phyloP scores from a whole-genome alignment of 768 basidiomycete species.

The Nidularia sp. region DNA sequence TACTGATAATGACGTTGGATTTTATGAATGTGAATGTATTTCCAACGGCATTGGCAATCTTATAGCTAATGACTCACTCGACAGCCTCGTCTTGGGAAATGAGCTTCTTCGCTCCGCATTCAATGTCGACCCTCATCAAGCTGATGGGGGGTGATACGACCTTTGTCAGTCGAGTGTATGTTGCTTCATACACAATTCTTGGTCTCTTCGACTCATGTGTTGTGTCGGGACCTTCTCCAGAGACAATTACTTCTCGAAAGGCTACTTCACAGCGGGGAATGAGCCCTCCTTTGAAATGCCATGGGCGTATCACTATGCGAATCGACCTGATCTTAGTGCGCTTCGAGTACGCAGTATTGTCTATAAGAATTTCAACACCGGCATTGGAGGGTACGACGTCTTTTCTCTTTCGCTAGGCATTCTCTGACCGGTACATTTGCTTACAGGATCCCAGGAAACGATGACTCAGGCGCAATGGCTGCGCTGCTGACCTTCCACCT shows the following conservation, averaged over 20 bases:
- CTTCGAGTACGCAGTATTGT: constrained; percentile 39
- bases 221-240: constrained; percentile 14
- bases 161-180: constrained; percentile 36
- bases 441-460: constrained; percentile 45
- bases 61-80: background rate
- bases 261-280: constrained; percentile 45
- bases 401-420: background rate
- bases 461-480: constrained; percentile 52
- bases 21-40: constrained; percentile 41
- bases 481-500: constrained; percentile 45
- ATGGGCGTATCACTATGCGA: constrained; percentile 46
- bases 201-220: background rate
- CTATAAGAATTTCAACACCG: constrained; percentile 41
- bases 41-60: background rate
- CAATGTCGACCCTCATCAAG: constrained; percentile 39
- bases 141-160: constrained; percentile 44
- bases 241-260: constrained; percentile 38
- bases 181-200: background rate
- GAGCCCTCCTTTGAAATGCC: constrained; percentile 46
- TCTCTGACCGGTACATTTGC: background rate
- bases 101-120: constrained; percentile 50
- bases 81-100: constrained; percentile 51
- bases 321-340: constrained; percentile 44
- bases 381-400: constrained; percentile 34
- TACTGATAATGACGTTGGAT: constrained; percentile 45